Conservation (phyloP, 805 yeast genomes). For the Metschnikowia anglica region DNA sequence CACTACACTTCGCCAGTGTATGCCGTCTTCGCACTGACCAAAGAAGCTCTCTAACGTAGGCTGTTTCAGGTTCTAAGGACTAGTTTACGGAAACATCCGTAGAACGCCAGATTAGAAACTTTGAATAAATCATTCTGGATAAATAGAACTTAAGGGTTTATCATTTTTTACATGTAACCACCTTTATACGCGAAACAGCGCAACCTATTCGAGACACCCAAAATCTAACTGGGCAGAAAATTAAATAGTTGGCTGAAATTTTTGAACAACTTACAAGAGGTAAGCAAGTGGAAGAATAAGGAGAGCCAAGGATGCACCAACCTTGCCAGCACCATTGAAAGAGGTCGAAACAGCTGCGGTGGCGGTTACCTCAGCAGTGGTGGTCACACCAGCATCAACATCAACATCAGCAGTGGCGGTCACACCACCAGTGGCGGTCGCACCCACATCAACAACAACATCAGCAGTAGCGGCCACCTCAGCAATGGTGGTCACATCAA, state of each 20-base stretch:
- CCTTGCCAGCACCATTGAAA: slow-evolving; percentile 22
- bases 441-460: not conserved
- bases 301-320: slow-evolving; percentile 30
- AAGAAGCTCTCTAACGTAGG: no score
- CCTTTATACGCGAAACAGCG: not conserved
- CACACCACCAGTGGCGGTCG: no score
- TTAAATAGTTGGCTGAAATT: not conserved
- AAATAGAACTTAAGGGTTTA: no score
- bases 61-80: no score
- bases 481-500: slow-evolving; percentile 16
- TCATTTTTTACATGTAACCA: no score
- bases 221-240: not conserved
- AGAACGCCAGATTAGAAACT: no score
- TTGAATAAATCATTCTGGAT: no score
- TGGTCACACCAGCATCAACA: slow-evolving; percentile 3
- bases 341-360: slow-evolving; percentile 15
- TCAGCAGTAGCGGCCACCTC: not conserved
- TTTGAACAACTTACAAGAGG: slow-evolving; percentile 28
- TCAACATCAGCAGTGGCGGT: slow-evolving; percentile 3
- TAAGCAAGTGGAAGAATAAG: slow-evolving; percentile 36
- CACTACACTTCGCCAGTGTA: no score
- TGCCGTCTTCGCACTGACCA: no score
- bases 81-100: no score
- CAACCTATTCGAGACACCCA: slow-evolving; percentile 1
- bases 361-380: slow-evolving; percentile 16